These are phyloP conservation scores for Vinca major DNA, from an alignment of 305 asterid species.

Conservation along the genomic window DNA sequence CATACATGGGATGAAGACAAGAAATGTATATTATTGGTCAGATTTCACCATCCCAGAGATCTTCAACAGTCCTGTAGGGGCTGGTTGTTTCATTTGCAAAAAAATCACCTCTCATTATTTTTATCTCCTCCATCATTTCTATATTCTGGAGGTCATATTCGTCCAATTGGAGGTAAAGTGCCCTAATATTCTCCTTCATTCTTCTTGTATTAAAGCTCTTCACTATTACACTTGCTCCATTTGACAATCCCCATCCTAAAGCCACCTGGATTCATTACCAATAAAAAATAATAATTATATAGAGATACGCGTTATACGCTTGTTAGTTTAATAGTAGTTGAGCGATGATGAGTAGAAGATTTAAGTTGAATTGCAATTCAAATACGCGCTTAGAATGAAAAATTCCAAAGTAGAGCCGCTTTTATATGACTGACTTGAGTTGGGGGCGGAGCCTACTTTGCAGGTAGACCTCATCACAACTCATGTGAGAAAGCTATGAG, in stretches of 20 bases:
- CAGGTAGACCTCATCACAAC: too few relatives aligned
- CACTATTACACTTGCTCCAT: constrained; percentile 59
- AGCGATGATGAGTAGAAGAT: too few relatives aligned
- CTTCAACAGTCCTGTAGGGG: constrained; percentile 58
- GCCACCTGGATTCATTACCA: constrained; percentile 34
- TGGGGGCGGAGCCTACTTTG: too few relatives aligned
- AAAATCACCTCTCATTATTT: constrained; percentile 64
- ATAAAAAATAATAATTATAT: not conserved
- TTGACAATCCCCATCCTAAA: constrained; percentile 61
- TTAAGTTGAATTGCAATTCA: too few relatives aligned
- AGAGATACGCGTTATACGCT: too few relatives aligned
- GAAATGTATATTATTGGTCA: constrained; percentile 13
- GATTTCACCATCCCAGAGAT: constrained; percentile 77
- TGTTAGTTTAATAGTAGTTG: too few relatives aligned
- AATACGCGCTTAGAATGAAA: too few relatives aligned
- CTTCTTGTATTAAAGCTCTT: constrained; percentile 70
- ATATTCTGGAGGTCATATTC: constrained; percentile 39
- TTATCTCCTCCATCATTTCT: constrained; percentile 45
- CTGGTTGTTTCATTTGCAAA: constrained; percentile 54
- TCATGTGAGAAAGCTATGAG: too few relatives aligned
- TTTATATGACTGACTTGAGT: too few relatives aligned
- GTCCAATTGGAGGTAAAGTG: constrained; percentile 38
- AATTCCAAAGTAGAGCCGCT: too few relatives aligned
- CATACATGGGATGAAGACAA: not conserved
- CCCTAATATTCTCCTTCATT: constrained; percentile 58